phyloP scores from a whole-genome alignment of 2,329 filamentous ascomycete species.

The Lachnellula occidentalis region DNA sequence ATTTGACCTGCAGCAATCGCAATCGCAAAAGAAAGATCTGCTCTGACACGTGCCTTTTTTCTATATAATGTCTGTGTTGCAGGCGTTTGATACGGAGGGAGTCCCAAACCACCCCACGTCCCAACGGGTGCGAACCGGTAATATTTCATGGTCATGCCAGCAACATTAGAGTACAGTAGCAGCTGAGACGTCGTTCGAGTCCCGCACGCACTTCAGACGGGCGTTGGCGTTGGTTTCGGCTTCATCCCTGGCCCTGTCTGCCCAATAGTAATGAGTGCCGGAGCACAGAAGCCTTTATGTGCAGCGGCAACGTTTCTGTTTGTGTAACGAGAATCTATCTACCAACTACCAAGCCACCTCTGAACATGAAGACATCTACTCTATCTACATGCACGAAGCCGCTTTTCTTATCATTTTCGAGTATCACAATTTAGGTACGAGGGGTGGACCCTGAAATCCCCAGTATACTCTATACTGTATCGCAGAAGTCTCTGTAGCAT shows the following conservation, averaged over 20 bases:
- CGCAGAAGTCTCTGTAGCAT: not conserved
- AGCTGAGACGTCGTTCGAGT: not conserved
- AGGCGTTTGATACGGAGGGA: too few species aligned
- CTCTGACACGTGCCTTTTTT: not conserved
- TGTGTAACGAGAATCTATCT: conserved; percentile 1
- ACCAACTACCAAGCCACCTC: not conserved
- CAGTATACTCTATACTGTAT: too few species aligned
- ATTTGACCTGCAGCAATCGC: not conserved
- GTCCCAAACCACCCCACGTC: too few species aligned
- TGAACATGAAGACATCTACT: too few species aligned
- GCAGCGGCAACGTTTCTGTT: not conserved
- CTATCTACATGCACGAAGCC: not conserved
- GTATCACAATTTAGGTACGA: too few species aligned
- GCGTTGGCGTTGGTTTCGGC: not conserved
- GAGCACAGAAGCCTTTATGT: not conserved
- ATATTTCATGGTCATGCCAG: not conserved
- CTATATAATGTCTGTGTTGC: too few species aligned
- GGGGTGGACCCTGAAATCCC: too few species aligned
- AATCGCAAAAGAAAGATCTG: not conserved
- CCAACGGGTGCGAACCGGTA: too few species aligned
- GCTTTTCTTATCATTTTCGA: too few species aligned
- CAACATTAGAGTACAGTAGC: not conserved
- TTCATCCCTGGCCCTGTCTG: not conserved
- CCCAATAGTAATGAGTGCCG: not conserved
- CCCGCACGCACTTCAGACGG: not conserved